Percentiles rank a stretch among this genome's conserved stretches.
Conservation (phyloP, 2,329 filamentous ascomycete species). For the Nigrospora sphaerica region DNA sequence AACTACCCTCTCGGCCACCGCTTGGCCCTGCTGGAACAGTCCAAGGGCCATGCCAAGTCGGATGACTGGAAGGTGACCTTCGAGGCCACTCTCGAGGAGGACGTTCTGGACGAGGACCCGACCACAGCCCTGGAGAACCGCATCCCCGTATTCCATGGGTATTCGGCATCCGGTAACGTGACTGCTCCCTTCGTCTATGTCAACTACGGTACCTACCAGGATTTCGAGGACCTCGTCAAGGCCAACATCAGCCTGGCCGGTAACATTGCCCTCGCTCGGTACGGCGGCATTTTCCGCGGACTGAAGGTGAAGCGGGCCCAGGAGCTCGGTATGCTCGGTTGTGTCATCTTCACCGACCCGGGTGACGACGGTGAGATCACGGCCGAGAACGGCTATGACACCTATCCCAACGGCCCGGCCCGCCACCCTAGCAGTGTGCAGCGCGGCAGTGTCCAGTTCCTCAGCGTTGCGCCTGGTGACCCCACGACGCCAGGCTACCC, state of each 20-base stretch:
- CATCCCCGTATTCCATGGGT: conserved; percentile 89
- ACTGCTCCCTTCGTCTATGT: conserved; percentile 82
- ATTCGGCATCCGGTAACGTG: conserved; percentile 87
- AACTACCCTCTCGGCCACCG: conserved; percentile 71
- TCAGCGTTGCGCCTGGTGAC: conserved; percentile 64
- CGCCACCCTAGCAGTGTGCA: conserved; percentile 86
- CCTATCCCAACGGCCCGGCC: conserved; percentile 82
- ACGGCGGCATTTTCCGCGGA: conserved; percentile 80
- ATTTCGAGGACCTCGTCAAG: conserved; percentile 74
- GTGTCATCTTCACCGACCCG: conserved; percentile 79
- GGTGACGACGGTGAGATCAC: conserved; percentile 81
- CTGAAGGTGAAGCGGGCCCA: conserved; percentile 90
- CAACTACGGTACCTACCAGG: conserved; percentile 82
- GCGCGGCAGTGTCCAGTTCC: conserved; percentile 76
- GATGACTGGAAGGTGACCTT: conserved; percentile 57
- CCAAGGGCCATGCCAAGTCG: conserved; percentile 18
- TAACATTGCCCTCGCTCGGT: conserved; percentile 82
- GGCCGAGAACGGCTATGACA: conserved; percentile 69
- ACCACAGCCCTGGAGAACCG: conserved; percentile 66
- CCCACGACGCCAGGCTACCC: conserved; percentile 93
- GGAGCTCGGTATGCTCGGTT: conserved; percentile 83
- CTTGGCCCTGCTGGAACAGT: conserved; percentile 55
- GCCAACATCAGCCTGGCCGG: conserved; percentile 71
- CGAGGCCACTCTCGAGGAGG: conserved; percentile 76
- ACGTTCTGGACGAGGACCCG: conserved; percentile 74